Base-by-base conservation (phyloP, 805 yeast species). In the Kurtzmaniella cleridarum region DNA sequence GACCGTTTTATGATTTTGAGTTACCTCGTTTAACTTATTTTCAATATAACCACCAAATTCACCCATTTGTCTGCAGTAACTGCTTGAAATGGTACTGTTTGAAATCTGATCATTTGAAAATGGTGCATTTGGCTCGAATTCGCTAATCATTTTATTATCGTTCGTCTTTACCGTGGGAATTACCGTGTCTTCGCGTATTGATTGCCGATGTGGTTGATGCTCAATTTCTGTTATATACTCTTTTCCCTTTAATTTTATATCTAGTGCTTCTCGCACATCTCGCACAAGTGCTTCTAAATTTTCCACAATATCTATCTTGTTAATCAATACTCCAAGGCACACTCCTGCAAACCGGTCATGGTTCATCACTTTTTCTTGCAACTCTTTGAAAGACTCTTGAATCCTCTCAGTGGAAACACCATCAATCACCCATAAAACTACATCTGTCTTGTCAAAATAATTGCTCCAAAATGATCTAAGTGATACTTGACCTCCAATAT, bases 401-500 rank as follows among this genome's bases (percentile, higher is more conserved):
- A 87, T 61, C 37, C 96, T 62, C 35, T 76, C 78, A 20, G 76
- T 54, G 15, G 82, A 75, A 31, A 68, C 58, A 2, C 78, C 72
- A 59, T 91, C 97, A 5, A 91, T 73, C 15, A 90, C 95, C 96
- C 96, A 90, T 10, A 90, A 60, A 13, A 90, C 65, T 5, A 78
- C 76, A 49, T 90, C 90, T 30, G 74, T 62, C 49, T 77, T 79
- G 47, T 89, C 96, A 53, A 84, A 90, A 59, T 91, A 90, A 61
- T 90, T 91, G 50, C 85, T 79, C 98, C 74, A 69, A 47, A 69
- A 69, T 27, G 55, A 49, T 13, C 74, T 58, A 15, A 69, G 48
- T 35, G 64, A 62, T 9, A 58, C 55, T 44, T 69, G 74, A 0
- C 74, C 98, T 4, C 98, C 98, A 10, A 90, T 79, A 54, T 87